These are phyloP conservation scores for Rhodomyrtus psidioides DNA, from an alignment of 441 rosid genomes.

Conservation along the genomic window DNA sequence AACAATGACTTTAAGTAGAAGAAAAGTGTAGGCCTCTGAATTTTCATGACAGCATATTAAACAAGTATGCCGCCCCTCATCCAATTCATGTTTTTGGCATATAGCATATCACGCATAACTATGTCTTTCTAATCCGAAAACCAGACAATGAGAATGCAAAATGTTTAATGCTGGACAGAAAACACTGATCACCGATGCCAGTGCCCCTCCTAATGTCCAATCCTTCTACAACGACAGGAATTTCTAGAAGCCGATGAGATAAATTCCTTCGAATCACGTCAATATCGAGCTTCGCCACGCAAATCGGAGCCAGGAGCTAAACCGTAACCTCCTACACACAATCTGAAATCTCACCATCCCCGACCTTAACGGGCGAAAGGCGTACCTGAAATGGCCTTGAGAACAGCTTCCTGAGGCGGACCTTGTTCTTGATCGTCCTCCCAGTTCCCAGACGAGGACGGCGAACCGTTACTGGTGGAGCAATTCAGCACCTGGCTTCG, in stretches of 20 bases:
- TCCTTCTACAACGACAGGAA: background rate
- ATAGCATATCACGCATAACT: background rate
- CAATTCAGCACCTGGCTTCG: slow-evolving; percentile 26
- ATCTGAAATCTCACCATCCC: background rate
- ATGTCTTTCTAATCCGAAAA: background rate
- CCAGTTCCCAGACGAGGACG: background rate
- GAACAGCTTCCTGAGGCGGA: slow-evolving; percentile 94
- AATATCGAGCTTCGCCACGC: background rate
- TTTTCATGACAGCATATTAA: background rate
- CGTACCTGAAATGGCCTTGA: slow-evolving; percentile 85
- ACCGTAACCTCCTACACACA: background rate
- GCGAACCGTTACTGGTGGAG: slow-evolving; percentile 10
- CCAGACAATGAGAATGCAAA: background rate
- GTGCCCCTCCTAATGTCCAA: background rate
- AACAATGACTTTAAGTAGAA: background rate
- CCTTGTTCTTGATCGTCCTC: slow-evolving; percentile 61
- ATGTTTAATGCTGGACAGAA: background rate
- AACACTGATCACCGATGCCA: background rate
- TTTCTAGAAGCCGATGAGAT: background rate
- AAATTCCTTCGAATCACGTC: background rate
- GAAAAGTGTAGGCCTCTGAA: background rate
- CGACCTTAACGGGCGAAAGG: background rate
- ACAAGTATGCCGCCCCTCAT: background rate
- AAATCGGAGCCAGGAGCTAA: background rate
- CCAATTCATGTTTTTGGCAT: background rate